Conservation (phyloP, 768 basidiomycete genomes). For the Pholiota microspora region DNA sequence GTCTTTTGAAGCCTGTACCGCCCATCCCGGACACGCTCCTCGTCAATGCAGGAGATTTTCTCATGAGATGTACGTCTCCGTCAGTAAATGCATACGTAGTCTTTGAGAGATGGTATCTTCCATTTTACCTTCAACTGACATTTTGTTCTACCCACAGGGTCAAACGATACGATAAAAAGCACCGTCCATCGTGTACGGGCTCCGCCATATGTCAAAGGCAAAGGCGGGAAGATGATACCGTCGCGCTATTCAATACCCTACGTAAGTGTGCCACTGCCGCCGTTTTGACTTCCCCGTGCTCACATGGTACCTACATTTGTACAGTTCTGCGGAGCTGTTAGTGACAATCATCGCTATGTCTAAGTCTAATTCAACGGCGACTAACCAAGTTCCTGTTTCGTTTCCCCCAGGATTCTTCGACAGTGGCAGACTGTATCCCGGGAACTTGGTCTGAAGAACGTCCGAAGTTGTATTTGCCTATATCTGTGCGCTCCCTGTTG, state of each 20-base stretch:
- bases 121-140: too few species aligned
- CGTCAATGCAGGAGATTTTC: conserved; percentile 51
- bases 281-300: not conserved
- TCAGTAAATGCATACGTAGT: too few species aligned
- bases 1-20: conserved; percentile 30
- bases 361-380: not conserved
- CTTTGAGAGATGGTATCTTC: too few species aligned
- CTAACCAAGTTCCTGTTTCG: conserved; percentile 4
- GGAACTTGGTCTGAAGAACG: conserved; percentile 43
- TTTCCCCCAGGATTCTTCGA: conserved; percentile 32
- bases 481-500: conserved; percentile 28
- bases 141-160: conserved; percentile 31
- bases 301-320: not conserved
- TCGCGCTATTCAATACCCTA: conserved; percentile 65
- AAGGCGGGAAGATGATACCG: conserved; percentile 35
- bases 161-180: conserved; percentile 45
- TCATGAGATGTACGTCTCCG: conserved; percentile 41
- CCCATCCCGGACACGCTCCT: conserved; percentile 45
- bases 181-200: conserved; percentile 53
- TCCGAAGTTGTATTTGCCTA: conserved; percentile 51
- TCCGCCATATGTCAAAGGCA: conserved; percentile 22
- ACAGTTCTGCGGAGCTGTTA: conserved; percentile 33
- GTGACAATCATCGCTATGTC: not conserved
- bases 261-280: conserved; percentile 27
- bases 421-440: conserved; percentile 48